These are phyloP conservation scores for Amylostereum chailletii DNA, from an alignment of 1,284 basidiomycete species.

Conservation along the genomic window DNA sequence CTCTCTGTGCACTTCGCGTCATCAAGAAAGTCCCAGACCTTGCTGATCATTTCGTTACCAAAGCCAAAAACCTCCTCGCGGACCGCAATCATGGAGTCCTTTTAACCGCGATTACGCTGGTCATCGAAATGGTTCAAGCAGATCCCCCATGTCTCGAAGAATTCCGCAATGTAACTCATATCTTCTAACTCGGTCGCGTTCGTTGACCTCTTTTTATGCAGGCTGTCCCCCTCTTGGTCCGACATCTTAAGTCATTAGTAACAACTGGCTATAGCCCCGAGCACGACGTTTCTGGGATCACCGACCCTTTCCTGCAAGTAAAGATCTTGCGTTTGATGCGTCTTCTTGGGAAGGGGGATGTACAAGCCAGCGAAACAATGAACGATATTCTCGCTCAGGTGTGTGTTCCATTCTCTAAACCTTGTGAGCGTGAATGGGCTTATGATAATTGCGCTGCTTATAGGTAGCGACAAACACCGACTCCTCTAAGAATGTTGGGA, in stretches of 20 bases:
- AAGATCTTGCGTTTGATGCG: constrained; percentile 94
- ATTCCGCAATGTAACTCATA: constrained; percentile 71
- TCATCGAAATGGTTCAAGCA: constrained; percentile 88
- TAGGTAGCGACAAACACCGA: constrained; percentile 99
- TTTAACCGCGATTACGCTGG: constrained; percentile 88
- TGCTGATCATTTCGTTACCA: constrained; percentile 85
- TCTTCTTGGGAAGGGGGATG: constrained; percentile 80
- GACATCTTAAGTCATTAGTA: constrained; percentile 91
- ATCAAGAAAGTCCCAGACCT: constrained; percentile 97
- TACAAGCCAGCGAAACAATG: constrained; percentile 90
- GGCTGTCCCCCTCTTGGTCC: constrained; percentile 90
- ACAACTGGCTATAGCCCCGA: constrained; percentile 98
- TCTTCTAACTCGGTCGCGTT: not conserved
- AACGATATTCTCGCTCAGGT: constrained; percentile 98
- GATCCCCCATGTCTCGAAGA: constrained; percentile 73
- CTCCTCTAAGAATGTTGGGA: constrained; percentile 96
- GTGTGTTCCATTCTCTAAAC: constrained; percentile 8
- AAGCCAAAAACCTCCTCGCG: constrained; percentile 85
- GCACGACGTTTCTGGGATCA: constrained; percentile 99
- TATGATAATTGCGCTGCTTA: not conserved
- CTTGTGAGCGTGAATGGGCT: not conserved
- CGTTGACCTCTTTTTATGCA: constrained; percentile 22
- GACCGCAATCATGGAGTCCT: constrained; percentile 98
- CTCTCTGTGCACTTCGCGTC: constrained; percentile 93
- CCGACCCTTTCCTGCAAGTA: constrained; percentile 97